These are phyloP conservation scores for Ustilago shanxiensis DNA, from an alignment of 1,284 basidiomycete species.

Conservation along the genomic window DNA sequence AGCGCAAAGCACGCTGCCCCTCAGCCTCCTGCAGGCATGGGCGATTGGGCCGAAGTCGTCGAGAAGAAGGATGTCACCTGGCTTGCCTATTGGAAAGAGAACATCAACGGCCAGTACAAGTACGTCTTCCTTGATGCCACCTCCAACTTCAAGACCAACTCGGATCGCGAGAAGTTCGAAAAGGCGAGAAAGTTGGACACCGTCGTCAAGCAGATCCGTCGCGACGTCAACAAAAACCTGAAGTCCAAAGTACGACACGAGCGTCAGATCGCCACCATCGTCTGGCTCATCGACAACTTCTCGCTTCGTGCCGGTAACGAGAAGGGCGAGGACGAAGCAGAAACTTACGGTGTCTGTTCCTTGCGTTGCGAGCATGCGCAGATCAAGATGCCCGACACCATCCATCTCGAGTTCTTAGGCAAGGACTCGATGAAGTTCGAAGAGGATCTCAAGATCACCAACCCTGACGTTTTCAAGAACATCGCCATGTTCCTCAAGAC, in stretches of 20 bases:
- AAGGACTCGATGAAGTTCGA: conserved; percentile 70
- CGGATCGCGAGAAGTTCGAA: conserved; percentile 69
- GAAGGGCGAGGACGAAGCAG: conserved; percentile 70
- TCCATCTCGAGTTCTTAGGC: conserved; percentile 68
- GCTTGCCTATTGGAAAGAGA: conserved; percentile 69
- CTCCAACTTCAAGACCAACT: conserved; percentile 68
- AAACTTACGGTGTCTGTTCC: conserved; percentile 69
- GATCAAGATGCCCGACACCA: conserved; percentile 59
- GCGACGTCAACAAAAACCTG: conserved; percentile 63
- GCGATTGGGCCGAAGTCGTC: conserved; percentile 67
- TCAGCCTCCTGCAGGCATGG: conserved; percentile 60
- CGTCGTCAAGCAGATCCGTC: conserved; percentile 63
- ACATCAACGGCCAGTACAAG: conserved; percentile 68
- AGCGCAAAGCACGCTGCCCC: conserved; percentile 65
- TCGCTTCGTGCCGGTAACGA: conserved; percentile 70
- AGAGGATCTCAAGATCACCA: conserved; percentile 63
- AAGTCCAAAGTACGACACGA: conserved; percentile 65
- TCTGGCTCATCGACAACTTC: conserved; percentile 70
- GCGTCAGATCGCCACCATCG: conserved; percentile 68
- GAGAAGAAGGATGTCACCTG: conserved; percentile 68
- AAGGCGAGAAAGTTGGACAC: conserved; percentile 68
- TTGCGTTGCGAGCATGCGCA: conserved; percentile 68
- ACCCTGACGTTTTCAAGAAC: conserved; percentile 67
- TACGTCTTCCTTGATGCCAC: conserved; percentile 69
- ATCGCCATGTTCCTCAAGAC: conserved; percentile 67